Evolutionary conservation across 345 rosid genomes (phyloP), one percentile per base, ranked within the genome.

Genomic region (Salix suchowensis): DNA sequence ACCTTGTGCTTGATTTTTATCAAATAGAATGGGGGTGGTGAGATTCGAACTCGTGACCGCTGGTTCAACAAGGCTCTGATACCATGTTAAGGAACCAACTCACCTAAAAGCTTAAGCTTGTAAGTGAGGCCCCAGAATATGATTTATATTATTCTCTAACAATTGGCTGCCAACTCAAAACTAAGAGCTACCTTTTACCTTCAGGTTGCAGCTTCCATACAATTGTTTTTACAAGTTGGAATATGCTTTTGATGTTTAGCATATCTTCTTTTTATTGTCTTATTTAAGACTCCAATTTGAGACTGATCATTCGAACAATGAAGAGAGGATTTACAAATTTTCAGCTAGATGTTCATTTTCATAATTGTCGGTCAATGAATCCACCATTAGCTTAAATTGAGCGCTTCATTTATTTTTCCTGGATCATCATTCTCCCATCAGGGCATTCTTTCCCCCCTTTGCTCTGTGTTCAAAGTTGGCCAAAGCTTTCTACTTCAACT

Each of bases 151-250:
- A n/a, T n/a, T n/a, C n/a, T n/a, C n/a, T n/a, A n/a, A n/a, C n/a
- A n/a, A n/a, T n/a, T 90, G 98, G 97, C 87, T 50, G 62, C 28
- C 65, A 30, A 67, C 54, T 46, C 68, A 37, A 64, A 61, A 30
- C 58, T 13, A 7, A 3, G 52, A 40, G n/a, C 37, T 30, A 6
- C 7, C 2, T 4, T 44, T 48, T 19, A 36, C 23, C 24, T 58
- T 64, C 46, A 64, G 30, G 70, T 42, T 66, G 60, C 54, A 36
- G 72, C 68, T n/a, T 52, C 44, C 7, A 52, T 14, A 74, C 78
- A 21, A 71, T 61, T 55, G 36, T 30, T 72, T 30, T 66, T 58
- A 65, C 23, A 64, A 73, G 54, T 77, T 68, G 76, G 76, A 78
- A 76, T 72, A 77, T 61, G 79, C 79, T 55, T 76, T 64, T 60